Conservation (phyloP, 2,329 filamentous ascomycete genomes). For the Cladosporium sp. region DNA sequence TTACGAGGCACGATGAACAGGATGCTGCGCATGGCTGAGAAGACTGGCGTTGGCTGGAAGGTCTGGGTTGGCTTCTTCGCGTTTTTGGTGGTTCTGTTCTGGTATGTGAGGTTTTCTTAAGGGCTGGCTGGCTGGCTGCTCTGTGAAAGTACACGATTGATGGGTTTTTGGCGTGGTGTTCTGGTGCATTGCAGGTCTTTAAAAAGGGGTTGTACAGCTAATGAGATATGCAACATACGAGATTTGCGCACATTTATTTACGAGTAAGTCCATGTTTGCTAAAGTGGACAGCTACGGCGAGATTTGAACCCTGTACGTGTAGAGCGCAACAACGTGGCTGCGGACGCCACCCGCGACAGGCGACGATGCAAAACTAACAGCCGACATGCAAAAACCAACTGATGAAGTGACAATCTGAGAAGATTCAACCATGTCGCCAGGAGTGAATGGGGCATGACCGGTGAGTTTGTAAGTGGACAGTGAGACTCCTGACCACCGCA, state of each 20-base stretch:
- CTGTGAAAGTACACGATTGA: neutral
- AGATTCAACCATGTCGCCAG: neutral
- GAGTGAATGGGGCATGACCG: no score
- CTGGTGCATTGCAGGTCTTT: conserved; percentile 6
- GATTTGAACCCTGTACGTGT: neutral
- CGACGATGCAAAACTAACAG: neutral
- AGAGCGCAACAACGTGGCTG: neutral
- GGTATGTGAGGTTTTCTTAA: conserved; percentile 80
- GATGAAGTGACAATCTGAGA: neutral
- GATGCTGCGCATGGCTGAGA: conserved; percentile 94
- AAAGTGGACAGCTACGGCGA: neutral
- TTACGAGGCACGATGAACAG: conserved; percentile 92
- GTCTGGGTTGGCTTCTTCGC: conserved; percentile 90
- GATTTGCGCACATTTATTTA: neutral
- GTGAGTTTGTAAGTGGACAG: no score
- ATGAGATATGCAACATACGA: conserved; percentile 11
- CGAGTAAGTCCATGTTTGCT: neutral
- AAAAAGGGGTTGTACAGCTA: conserved; percentile 11
- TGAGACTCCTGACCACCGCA: no score
- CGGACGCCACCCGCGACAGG: no score
- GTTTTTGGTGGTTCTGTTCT: conserved; percentile 78
- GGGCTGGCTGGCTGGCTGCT: neutral
- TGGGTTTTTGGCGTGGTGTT: conserved; percentile 11
- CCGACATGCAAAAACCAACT: neutral
- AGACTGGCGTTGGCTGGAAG: conserved; percentile 92